Evolutionary conservation across 176 grass and related monocot genomes (phyloP), one percentile per base, ranked within the genome.

Genomic region (Tillandsia leiboldiana): DNA sequence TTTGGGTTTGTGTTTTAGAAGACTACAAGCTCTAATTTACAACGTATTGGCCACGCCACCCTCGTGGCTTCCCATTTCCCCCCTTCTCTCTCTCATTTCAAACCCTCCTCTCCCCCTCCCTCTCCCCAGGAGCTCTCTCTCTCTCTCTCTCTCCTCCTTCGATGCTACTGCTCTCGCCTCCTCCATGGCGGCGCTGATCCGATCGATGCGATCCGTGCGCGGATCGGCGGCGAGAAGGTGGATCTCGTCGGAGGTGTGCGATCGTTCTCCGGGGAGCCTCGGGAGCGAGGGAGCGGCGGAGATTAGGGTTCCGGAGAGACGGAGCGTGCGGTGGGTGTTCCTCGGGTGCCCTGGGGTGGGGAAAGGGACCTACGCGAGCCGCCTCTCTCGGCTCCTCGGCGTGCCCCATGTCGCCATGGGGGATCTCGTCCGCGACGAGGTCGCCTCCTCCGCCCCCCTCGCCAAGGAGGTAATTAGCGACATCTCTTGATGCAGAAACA

Each of bases 381-480:
- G 53, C 9, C 71, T 73, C n/a, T 73, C 71, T 20, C 52, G 62
- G 71, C 53, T 61, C 27, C 54, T 73, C 3, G 71, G 71, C 28
- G 53, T 63, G 17, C 71, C 71, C 28, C 71, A 73, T 14, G 62
- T 73, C 17, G 52, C 71, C 26, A 73, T 56, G 10, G 71, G 71
- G 6, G 71, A 73, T 22, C 71, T 73, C 71, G 71, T 73, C 71
- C 71, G 71, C 28, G 53, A 73, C 33, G 71, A 73, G 71, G 54
- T 73, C 56, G 71, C 71, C 28, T 73, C 71, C 28, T 63, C 71
- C 13, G 71, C 54, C 26, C 54, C 71, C 12, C 71, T 73, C 8
- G 58, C 71, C 53, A 13, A 62, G 15, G 54, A 73, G 71, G 71
- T 73, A 13, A 71, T 8, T 7, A 7, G 33, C 33, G 33, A 42